Percentiles rank a stretch among this genome's conserved stretches.
These are phyloP conservation scores for Cucumis cinereus DNA, from an alignment of 306 rosid genomes.

Conservation along the genomic window DNA sequence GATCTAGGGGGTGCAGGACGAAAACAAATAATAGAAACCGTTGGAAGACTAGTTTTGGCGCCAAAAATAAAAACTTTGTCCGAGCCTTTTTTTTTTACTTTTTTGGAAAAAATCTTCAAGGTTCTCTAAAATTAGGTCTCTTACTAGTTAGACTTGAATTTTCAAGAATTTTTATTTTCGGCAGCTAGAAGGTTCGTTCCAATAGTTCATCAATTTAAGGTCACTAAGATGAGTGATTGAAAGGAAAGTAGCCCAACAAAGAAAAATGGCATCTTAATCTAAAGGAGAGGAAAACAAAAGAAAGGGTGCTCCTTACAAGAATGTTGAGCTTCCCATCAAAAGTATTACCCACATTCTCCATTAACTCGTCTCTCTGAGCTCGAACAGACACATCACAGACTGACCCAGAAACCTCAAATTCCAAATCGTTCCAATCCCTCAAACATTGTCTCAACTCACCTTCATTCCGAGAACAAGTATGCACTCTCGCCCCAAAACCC, in stretches of 20 bases:
- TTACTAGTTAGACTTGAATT: too few relatives aligned
- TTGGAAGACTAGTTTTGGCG: too few relatives aligned
- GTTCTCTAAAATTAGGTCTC: too few relatives aligned
- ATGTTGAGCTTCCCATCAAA: constrained; percentile 67
- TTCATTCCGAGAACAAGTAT: constrained; percentile 52
- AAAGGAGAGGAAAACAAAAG: constrained; percentile 6
- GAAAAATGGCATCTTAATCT: neutral
- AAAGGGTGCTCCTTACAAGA: constrained; percentile 32
- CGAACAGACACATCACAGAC: constrained; percentile 51
- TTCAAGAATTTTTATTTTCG: too few relatives aligned
- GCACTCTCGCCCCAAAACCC: constrained; percentile 70
- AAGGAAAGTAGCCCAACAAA: neutral
- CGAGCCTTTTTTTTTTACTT: too few relatives aligned
- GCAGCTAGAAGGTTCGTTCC: neutral
- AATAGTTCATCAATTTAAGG: neutral
- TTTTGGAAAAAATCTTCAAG: too few relatives aligned
- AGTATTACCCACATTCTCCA: constrained; percentile 37
- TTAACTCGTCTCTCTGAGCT: constrained; percentile 39
- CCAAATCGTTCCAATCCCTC: constrained; percentile 39
- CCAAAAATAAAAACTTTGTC: too few relatives aligned
- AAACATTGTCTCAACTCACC: constrained; percentile 35
- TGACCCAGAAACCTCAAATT: constrained; percentile 52
- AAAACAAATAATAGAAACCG: too few relatives aligned
- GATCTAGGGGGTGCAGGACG: too few relatives aligned
- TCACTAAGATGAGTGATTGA: neutral